phyloP scores from a whole-genome alignment of 1,139 yeast species.

The Candida anutae region DNA sequence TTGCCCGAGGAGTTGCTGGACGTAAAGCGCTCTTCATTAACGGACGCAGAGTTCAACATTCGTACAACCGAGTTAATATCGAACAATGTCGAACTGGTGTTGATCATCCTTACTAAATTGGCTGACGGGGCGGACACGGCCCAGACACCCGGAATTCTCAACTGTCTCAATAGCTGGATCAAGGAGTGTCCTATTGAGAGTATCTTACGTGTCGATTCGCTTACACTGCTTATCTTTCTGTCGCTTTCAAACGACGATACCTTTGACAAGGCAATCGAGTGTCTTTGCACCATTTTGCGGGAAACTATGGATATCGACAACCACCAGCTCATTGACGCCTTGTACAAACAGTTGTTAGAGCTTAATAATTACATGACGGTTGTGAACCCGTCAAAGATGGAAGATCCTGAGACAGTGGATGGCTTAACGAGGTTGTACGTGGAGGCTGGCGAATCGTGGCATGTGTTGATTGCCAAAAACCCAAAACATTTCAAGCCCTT shows the following conservation, averaged over 20 bases:
- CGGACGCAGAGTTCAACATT: slow-evolving; percentile 69
- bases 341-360: slow-evolving; percentile 60
- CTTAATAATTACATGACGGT: slow-evolving; percentile 43
- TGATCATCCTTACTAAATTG: slow-evolving; percentile 50
- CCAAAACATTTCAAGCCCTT: slow-evolving; percentile 67
- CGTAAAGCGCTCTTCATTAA: slow-evolving; percentile 66
- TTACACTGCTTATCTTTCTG: slow-evolving; percentile 61
- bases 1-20: slow-evolving; percentile 88
- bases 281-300: slow-evolving; percentile 67
- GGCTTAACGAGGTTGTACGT: slow-evolving; percentile 73
- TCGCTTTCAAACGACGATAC: slow-evolving; percentile 59
- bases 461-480: slow-evolving; percentile 67
- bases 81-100: slow-evolving; percentile 61
- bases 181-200: slow-evolving; percentile 71
- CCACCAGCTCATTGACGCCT: slow-evolving; percentile 52
- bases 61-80: slow-evolving; percentile 59
- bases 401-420: slow-evolving; percentile 66
- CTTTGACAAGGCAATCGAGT: slow-evolving; percentile 84
- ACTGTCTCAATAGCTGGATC: slow-evolving; percentile 85
- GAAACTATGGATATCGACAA: slow-evolving; percentile 77
- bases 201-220: slow-evolving; percentile 51
- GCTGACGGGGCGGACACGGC: slow-evolving; percentile 20
- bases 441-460: slow-evolving; percentile 97
- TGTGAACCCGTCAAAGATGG: slow-evolving; percentile 25
- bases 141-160: slow-evolving; percentile 42